Conservation (phyloP, 768 basidiomycete species). For the Serendipita sp. region DNA sequence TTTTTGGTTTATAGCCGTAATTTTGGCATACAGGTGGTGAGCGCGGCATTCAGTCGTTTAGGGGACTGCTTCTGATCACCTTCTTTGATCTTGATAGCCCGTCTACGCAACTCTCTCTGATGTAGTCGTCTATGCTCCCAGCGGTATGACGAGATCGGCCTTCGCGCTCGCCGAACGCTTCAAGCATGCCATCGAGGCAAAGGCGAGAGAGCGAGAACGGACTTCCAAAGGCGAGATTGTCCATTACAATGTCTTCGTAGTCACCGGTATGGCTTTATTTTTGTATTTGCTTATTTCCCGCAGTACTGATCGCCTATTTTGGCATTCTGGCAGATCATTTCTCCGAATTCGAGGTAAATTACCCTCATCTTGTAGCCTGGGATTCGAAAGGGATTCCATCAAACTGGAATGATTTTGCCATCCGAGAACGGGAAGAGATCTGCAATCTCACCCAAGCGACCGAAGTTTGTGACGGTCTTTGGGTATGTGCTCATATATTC, state of each 20-base stretch:
- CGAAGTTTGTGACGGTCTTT: constrained; percentile 37
- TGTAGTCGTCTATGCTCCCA: constrained; percentile 73
- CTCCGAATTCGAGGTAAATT: constrained; percentile 18
- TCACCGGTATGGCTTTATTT: constrained; percentile 30
- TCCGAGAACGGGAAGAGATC: constrained; percentile 82
- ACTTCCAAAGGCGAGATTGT: constrained; percentile 20
- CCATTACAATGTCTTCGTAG: constrained; percentile 63
- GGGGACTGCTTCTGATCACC: not conserved
- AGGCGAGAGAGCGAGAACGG: constrained; percentile 32
- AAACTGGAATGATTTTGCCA: constrained; percentile 50
- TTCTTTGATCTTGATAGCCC: constrained; percentile 28
- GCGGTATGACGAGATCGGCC: constrained; percentile 36
- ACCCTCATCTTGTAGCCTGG: constrained; percentile 21
- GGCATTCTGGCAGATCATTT: constrained; percentile 18
- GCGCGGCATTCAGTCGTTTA: constrained; percentile 20
- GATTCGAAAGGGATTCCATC: constrained; percentile 16
- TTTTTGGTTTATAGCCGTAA: constrained; percentile 44
- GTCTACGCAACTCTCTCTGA: constrained; percentile 83
- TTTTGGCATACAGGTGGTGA: constrained; percentile 77
- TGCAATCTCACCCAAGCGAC: constrained; percentile 67
- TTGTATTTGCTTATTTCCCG: not conserved
- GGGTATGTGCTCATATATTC: constrained; percentile 13
- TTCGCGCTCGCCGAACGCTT: constrained; percentile 49
- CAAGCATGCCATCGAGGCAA: constrained; percentile 42
- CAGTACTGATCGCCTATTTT: not conserved